phyloP scores from a whole-genome alignment of 306 rosid species.

The Oemleria cerasiformis region DNA sequence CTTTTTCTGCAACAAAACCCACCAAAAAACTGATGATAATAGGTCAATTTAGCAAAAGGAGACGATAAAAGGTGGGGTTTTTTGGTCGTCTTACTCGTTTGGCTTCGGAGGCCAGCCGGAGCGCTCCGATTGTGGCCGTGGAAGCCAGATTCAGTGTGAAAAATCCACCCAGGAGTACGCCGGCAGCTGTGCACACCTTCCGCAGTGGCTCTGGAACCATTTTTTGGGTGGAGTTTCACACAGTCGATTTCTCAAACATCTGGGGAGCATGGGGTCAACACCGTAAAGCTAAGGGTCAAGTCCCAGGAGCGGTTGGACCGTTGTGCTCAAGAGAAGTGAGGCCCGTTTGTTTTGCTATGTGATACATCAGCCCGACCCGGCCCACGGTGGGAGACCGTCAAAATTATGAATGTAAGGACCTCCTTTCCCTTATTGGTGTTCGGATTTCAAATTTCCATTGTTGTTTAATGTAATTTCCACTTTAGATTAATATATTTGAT shows the following conservation, averaged over 20 bases:
- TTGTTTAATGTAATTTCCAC: not conserved
- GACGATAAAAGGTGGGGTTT: not conserved
- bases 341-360: not conserved
- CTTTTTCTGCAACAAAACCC: slow-evolving; percentile 49
- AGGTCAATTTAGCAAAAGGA: not conserved
- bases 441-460: not conserved
- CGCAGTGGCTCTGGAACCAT: slow-evolving; percentile 52
- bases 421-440: not conserved
- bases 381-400: not conserved
- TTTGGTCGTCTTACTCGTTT: slow-evolving; percentile 51
- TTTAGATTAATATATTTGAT: not conserved
- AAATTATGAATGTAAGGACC: not conserved
- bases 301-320: not conserved
- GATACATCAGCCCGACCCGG: not conserved
- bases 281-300: not conserved
- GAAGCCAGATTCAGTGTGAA: slow-evolving; percentile 60
- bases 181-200: slow-evolving; percentile 41
- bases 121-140: slow-evolving; percentile 51
- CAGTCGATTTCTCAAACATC: slow-evolving; percentile 35
- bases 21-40: slow-evolving; percentile 1
- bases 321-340: not conserved
- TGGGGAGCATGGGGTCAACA: not conserved
- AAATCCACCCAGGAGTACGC: slow-evolving; percentile 58
- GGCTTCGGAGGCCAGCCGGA: slow-evolving; percentile 50
- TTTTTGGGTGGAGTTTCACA: slow-evolving; percentile 2